These are phyloP conservation scores for Trichoderma cornu-damae DNA, from an alignment of 2,329 filamentous ascomycete genomes.

Conservation along the genomic window DNA sequence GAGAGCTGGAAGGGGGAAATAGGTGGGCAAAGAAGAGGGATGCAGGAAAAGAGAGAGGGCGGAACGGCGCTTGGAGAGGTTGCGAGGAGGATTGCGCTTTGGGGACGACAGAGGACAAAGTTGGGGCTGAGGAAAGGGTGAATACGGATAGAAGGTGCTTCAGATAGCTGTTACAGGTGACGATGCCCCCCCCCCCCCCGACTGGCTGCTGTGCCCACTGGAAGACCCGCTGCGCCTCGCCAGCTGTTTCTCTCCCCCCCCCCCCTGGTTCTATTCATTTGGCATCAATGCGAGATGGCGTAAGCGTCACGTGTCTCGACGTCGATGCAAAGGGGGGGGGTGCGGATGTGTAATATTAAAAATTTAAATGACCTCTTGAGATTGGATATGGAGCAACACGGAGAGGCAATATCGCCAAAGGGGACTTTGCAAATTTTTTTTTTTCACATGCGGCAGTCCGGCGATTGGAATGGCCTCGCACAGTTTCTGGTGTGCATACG, in stretches of 20 bases:
- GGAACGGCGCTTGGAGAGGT: conserved; percentile 10
- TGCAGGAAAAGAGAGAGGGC: neutral
- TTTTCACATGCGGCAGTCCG: no score
- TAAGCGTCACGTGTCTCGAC: conserved; percentile 2
- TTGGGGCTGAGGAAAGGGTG: neutral
- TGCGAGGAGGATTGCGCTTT: conserved; percentile 1
- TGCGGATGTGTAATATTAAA: neutral
- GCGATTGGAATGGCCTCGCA: neutral
- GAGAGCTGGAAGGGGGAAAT: conserved; percentile 20
- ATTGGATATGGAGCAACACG: neutral
- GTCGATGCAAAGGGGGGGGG: neutral
- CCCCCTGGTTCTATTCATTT: neutral
- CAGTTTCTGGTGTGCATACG: no score
- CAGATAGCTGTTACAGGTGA: conserved; percentile 11
- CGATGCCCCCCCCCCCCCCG: conserved; percentile 11
- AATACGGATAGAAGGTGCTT: neutral
- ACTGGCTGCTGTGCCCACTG: conserved; percentile 2
- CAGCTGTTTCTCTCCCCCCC: conserved; percentile 1
- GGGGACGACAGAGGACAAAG: conserved; percentile 9
- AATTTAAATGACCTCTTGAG: neutral
- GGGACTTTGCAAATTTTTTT: neutral
- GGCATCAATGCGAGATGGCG: conserved; percentile 5
- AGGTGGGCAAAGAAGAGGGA: conserved; percentile 17
- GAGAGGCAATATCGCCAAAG: neutral
- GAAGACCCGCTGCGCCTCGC: conserved; percentile 18